Base-by-base conservation (phyloP, 805 yeast species). In the Candida boidinii region DNA sequence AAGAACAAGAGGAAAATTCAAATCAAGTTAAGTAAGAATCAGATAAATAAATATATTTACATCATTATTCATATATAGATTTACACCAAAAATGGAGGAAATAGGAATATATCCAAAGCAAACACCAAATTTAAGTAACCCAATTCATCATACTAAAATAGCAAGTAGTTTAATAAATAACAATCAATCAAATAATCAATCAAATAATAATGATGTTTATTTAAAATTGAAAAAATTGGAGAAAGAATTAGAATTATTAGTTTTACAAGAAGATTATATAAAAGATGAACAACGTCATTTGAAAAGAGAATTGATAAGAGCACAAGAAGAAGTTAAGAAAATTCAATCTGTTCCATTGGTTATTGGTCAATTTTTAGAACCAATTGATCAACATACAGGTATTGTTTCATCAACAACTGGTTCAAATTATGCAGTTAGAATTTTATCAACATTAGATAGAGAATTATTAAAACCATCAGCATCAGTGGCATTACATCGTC, bases 331-430 rank as follows among this genome's bases (percentile, higher is more conserved):
- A 62, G 98, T 92, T 28, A 90, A 92, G 60, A 76, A 96, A 50
- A 94, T 92, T 56, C 95, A 92, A 53, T 84, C 96, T 3, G 98
- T 92, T 31, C 98, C 98, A 12, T 70, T 94, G 43, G 99, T 92
- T 12, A 92, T 92, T 58, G 99, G 99, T 17, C 98, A 92, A 62
- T 94, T 92, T 51, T 68, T 92, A 46, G 98, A 92, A 58, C 96
- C 97, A 37, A 88, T 92, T 46, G 99, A 92, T 59, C 92, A 88
- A 56, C 79, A 84, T 46, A 85, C 95, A 4, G 98, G 96, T 42
- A 92, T 92, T 48, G 97, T 92, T 12, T 85, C 96, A 11, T 84
- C 95, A 13, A 92, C 99, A 17, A 92, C 98, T 2, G 98, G 98
- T 13, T 87, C 96, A 42, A 92, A 87, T 57, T 92, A 90, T 51